Percentiles rank a stretch among this genome's conserved stretches.
phyloP scores from a whole-genome alignment of 345 rosid species.

The Euphorbia tirucalli region DNA sequence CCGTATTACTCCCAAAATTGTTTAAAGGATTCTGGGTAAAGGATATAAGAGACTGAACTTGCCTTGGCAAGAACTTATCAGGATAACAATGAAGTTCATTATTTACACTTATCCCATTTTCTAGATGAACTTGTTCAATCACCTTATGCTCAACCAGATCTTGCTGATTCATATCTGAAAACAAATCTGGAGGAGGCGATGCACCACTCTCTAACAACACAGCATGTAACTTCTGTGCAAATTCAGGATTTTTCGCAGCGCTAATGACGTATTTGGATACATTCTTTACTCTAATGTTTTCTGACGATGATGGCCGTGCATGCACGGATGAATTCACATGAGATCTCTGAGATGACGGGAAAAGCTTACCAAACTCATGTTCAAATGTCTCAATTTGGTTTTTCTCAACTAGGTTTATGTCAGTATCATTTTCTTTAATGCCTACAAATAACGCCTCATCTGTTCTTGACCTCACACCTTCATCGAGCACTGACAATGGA shows the following conservation, averaged over 20 bases:
- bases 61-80: conserved; percentile 32
- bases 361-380: conserved; percentile 63
- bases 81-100: conserved; percentile 24
- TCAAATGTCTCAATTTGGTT: conserved; percentile 57
- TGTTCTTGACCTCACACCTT: conserved; percentile 32
- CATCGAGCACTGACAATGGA: conserved; percentile 38
- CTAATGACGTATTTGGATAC: conserved; percentile 82
- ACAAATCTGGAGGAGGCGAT: conserved; percentile 84
- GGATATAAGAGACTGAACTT: conserved; percentile 22
- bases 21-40: conserved; percentile 19
- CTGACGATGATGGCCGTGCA: conserved; percentile 56
- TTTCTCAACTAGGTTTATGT: conserved; percentile 38
- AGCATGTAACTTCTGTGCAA: conserved; percentile 87
- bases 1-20: conserved; percentile 21
- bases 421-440: conserved; percentile 35
- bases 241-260: conserved; percentile 92
- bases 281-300: conserved; percentile 77
- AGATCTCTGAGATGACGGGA: conserved; percentile 40
- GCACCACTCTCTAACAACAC: conserved; percentile 89
- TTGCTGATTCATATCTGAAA: conserved; percentile 51
- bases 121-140: conserved; percentile 33
- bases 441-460: conserved; percentile 38
- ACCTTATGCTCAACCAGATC: conserved; percentile 38
- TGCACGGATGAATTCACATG: conserved; percentile 41
- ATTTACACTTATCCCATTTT: conserved; percentile 29